Base-by-base conservation (phyloP, 2,329 filamentous ascomycete genomes). In the Xylaria multiplex region DNA sequence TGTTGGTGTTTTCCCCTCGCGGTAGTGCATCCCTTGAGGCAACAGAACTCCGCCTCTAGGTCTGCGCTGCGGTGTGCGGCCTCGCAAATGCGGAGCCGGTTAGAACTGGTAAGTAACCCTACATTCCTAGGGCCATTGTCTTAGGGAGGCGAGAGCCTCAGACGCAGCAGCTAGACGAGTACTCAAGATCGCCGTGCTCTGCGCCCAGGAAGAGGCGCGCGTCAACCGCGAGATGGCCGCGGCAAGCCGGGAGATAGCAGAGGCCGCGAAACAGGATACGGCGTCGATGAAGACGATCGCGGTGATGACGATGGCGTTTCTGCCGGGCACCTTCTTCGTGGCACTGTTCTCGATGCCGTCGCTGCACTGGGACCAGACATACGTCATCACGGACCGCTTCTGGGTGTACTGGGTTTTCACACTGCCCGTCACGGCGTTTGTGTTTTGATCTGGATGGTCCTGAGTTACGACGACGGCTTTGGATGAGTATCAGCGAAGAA, bases 361-460 rank as follows among this genome's bases (percentile, higher is more conserved):
- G 2, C 60, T 74, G 27, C 40, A 69, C 11, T 73, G 66, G 69
- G 54, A 69, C 30, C 13, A 35, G 1, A 52, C 59, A 5, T 45
- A 37, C 6, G 49, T 72, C 6, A 43, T 72, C 16, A 54, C 53
- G 22, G 53, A 61, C 4, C 67, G 62, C 1, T 71, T 72, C 55
- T 71, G 71, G 68, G 80, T 84, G 11, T 84, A 84, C 70, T 85
- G 81, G 83, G 84, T 80, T 0, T 81, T 85, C 48, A 83, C 83
- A 0, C 75, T 86, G 24, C 82, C 82, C 0, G 79, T 79, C 2
- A 73, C 71, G 2, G 40, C 63, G 4, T 43, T 72, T 1, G 60
- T 72, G 13, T 60, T 72, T 19, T 69, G 11, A 24, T 70, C 48
- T 73, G 70, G 72, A 42, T 72, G n/a, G 37, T 64, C 8, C 16